Base-by-base conservation (phyloP, 2,329 filamentous ascomycete genomes). In the Pyrenochaeta sp. region DNA sequence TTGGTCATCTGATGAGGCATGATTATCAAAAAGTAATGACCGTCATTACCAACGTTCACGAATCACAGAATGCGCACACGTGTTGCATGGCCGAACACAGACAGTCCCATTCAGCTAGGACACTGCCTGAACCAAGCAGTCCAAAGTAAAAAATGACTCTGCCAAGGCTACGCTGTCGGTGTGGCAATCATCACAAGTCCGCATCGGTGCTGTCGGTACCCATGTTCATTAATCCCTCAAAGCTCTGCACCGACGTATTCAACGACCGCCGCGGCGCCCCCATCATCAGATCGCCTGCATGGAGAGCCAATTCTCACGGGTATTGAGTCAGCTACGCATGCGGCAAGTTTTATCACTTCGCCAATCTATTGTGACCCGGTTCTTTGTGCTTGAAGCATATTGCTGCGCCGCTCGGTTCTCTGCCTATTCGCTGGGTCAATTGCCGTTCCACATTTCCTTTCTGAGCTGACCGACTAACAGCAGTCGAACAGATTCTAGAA, bases 1-100 rank as follows among this genome's bases (percentile, higher is more conserved):
- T 39, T 48, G 47, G 50, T 64, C 60, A 62, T 63, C 54, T 63
- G 61, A 67, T 56, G 48, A 58, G 55, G 46, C 37, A 60, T 54
- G 54, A 56, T 59, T 59, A 51, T 35, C 45, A 55, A 67, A 66
- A 64, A 63, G 54, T 42, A 62, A 53, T 17, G 39, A 17, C 39
- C 20, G 20, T 41, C 21, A 30, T 41, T 35, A 45, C 17, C 21
- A 30, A 42, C 21, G 30, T 31, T 49, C 31, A 18, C 60, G 53
- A 61, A 65, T 64, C 46, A 53, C 40, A 49, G 33, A 58, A 48
- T 51, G 53, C 51, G 39, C 45, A 51, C 37, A 58, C 40, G 35
- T 39, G 45, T 41, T 47, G 37, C 35, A 33, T 40, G 50, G 51
- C 53, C 48, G 40, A 39, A 27, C 27, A 49, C 46, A 27, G 46